Base-by-base conservation (phyloP, 225 moss, liverwort and hornwort genomes). In the Anthoceros angustus region DNA sequence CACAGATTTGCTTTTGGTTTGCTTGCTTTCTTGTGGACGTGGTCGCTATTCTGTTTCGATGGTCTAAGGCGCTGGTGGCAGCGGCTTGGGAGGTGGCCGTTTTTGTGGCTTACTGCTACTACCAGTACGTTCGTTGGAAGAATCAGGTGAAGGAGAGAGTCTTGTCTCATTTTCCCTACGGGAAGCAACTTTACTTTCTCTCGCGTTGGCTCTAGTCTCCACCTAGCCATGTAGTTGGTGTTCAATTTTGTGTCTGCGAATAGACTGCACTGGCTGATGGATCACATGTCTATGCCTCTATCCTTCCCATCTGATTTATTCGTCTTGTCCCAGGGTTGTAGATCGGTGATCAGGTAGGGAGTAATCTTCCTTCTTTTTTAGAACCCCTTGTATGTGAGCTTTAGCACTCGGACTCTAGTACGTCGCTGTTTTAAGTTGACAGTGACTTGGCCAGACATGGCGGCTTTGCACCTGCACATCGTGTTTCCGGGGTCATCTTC, bases 91-190 rank as follows among this genome's bases (percentile, higher is more conserved):
- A 55, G 55, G 23, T 55, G 7, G 10, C 23, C 55, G 23, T 18
- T 7, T 55, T 55, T 20, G 55, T 55, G 8, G n/a, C 23, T 3
- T 55, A 55, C n/a, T 55, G 55, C 55, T 55, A 55, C 55, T 9
- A 55, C n/a, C n/a, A 55, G 55, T 55, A 55, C 55, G 23, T 55
- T 15, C 55, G 55, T 55, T 23, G 18, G 55, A 55, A 55, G 55
- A 55, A 55, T 23, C 5, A 55, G 23, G 23, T 55, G n/a, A 55
- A 55, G 14, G 5, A 15, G 55, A 55, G 1, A 23, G 23, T 55
- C 14, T 23, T 55, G 18, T 15, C 55, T 55, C 55, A 20, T 18
- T 23, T 55, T 0, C 55, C 18, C n/a, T 55, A 55, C 23, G 55
- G 55, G 0, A 55, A 55, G 55, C 8, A 55, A 23, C 12, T 55